Percentiles rank a stretch among this genome's conserved stretches.
Conservation (phyloP, 2,329 filamentous ascomycete genomes). For the Ophiostoma tasmaniense region DNA sequence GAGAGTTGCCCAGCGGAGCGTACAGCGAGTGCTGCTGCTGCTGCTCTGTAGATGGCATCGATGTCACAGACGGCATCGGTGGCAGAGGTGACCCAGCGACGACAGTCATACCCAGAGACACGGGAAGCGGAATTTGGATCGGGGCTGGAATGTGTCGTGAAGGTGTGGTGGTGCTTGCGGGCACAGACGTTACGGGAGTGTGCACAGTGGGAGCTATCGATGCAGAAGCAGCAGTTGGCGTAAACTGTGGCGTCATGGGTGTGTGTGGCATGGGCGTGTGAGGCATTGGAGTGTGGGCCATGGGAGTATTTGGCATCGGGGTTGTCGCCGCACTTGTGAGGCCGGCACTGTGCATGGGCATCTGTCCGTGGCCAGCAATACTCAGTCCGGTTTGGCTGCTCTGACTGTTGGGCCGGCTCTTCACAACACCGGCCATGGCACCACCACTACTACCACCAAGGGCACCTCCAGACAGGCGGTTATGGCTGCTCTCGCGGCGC, state of each 20-base stretch:
- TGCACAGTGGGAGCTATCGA: neutral
- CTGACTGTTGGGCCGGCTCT: slow-evolving; percentile 12
- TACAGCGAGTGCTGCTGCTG: slow-evolving; percentile 18
- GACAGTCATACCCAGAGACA: slow-evolving; percentile 12
- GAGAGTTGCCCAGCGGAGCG: slow-evolving; percentile 8
- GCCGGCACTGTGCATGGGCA: slow-evolving; percentile 30
- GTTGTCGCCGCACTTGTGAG: neutral
- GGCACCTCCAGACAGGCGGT: slow-evolving; percentile 30
- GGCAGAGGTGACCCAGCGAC: neutral
- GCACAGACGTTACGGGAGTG: neutral
- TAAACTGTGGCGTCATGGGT: slow-evolving; percentile 38
- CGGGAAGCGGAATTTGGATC: slow-evolving; percentile 11
- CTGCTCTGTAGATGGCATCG: slow-evolving; percentile 10
- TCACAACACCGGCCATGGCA: neutral
- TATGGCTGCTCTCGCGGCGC: slow-evolving; percentile 53
- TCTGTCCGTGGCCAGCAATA: slow-evolving; percentile 20
- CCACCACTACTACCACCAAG: neutral
- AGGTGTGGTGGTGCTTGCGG: neutral
- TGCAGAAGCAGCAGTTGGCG: slow-evolving; percentile 24
- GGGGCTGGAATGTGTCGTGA: neutral
- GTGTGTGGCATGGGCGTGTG: slow-evolving; percentile 18
- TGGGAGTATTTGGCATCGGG: slow-evolving; percentile 22
- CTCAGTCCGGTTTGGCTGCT: neutral
- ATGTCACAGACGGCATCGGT: neutral
- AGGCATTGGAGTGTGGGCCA: slow-evolving; percentile 33